Conservation (phyloP, 2,329 filamentous ascomycete genomes). For the Penicillium thymicola region DNA sequence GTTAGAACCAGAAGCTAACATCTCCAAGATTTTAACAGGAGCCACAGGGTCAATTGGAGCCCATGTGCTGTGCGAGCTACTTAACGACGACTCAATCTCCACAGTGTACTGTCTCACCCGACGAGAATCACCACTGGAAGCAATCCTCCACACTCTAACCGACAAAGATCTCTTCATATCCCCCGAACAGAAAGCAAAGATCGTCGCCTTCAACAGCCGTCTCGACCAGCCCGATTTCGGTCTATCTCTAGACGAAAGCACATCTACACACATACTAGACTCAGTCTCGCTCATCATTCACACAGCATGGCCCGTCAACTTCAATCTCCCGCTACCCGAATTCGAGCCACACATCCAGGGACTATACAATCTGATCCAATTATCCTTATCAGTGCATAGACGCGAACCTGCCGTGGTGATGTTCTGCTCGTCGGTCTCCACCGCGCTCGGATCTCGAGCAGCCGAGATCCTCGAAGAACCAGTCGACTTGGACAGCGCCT, state of each 20-base stretch:
- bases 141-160: constrained; percentile 21
- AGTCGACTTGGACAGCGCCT: constrained; percentile 12
- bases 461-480: constrained; percentile 19
- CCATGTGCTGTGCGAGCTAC: constrained; percentile 39
- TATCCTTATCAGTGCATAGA: constrained; percentile 42
- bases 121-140: constrained; percentile 19
- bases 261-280: constrained; percentile 39
- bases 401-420: constrained; percentile 36
- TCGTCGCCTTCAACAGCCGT: constrained; percentile 39
- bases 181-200: constrained; percentile 30
- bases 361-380: constrained; percentile 46
- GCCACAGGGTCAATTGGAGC: constrained; percentile 46
- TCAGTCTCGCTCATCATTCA: constrained; percentile 50
- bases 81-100: constrained; percentile 35
- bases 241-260: constrained; percentile 27
- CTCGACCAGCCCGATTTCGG: constrained; percentile 45
- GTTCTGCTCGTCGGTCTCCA: constrained; percentile 54
- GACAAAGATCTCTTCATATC: constrained; percentile 22
- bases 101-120: constrained; percentile 41
- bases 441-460: constrained; percentile 22
- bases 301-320: constrained; percentile 56
- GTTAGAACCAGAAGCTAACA: neutral
- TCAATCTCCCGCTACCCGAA: constrained; percentile 48
- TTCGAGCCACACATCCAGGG: constrained; percentile 49
- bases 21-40: constrained; percentile 39